Base-by-base conservation (phyloP, 75 land plant species). In the Adiantum capillusveneris region DNA sequence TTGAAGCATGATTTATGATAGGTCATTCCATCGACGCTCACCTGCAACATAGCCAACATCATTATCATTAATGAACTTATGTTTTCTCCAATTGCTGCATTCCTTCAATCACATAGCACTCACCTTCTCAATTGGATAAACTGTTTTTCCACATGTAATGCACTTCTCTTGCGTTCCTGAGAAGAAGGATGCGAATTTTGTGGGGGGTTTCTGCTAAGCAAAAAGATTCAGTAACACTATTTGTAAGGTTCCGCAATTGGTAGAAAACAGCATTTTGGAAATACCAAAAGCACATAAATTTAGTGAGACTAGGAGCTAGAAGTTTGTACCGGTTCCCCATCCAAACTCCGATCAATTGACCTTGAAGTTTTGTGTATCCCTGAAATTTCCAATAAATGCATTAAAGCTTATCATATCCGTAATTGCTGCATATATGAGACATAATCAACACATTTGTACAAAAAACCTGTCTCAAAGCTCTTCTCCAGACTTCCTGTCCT, bases 161-260 rank as follows among this genome's bases (percentile, higher is more conserved):
- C 97, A 91, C 52, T 91, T 88, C 14, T 91, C 97, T 68, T 88
- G 88, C 53, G 97, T 91, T 43, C 97, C 97, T 56, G 72, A 77
- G 71, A 88, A 91, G 68, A 88, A 31, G 53, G 71, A 70, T 45
- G 94, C 79, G 53, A 79, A 69, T 64, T 68, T 86, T 67, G 71
- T 90, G 56, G 75, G 77, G 24, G 80, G 54, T 29, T 76, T 74
- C 31, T 65, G 67, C 85, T 46, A 6, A 46, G 5, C 21, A n/a
- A 46, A 6, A 20, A 1, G 14, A n/a, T 20, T 6, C 5, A 46
- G 14, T 5, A 14, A 46, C 5, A 6, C 49, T 20, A 17, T 14
- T 5, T 46, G 6, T 34, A 3, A 34, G 37, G n/a, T n/a, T n/a
- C n/a, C n/a, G n/a, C n/a, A n/a, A n/a, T n/a, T n/a, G n/a, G n/a